These are phyloP conservation scores for Lactifluus subvellereus DNA, from an alignment of 768 basidiomycete genomes.

Conservation along the genomic window DNA sequence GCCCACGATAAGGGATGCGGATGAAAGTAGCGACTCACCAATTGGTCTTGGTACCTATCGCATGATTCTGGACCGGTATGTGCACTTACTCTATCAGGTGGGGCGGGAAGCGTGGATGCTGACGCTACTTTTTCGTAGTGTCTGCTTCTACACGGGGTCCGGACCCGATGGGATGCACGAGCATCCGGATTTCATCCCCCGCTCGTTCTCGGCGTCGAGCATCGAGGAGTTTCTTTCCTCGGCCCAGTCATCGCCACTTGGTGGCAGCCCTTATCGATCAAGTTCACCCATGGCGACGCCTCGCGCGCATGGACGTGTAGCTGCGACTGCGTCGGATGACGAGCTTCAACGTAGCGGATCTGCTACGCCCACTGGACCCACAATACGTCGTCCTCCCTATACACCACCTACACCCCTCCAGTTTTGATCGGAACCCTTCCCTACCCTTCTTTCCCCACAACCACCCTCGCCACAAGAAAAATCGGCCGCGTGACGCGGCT, in stretches of 20 bases:
- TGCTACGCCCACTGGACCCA: slow-evolving; percentile 17
- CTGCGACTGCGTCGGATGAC: slow-evolving; percentile 13
- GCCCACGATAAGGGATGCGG: background rate
- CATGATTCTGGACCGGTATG: slow-evolving; percentile 60
- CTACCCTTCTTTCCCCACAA: background rate
- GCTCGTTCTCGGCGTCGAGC: slow-evolving; percentile 48
- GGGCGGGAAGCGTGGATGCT: background rate
- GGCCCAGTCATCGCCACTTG: slow-evolving; percentile 17
- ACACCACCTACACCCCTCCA: slow-evolving; percentile 14
- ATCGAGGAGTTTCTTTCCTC: slow-evolving; percentile 44
- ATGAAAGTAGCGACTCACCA: slow-evolving; percentile 6
- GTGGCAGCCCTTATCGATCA: slow-evolving; percentile 1
- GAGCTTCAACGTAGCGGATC: slow-evolving; percentile 21
- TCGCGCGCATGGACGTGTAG: slow-evolving; percentile 8
- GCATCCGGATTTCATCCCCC: slow-evolving; percentile 33
- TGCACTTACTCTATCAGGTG: slow-evolving; percentile 19
- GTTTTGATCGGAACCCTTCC: background rate
- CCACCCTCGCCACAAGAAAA: background rate
- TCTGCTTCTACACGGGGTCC: slow-evolving; percentile 75
- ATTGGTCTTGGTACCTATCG: slow-evolving; percentile 38
- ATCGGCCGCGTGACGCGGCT: slow-evolving; percentile 12
- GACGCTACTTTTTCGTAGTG: slow-evolving; percentile 38
- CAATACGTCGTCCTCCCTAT: background rate
- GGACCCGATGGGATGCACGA: slow-evolving; percentile 19
- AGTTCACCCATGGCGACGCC: slow-evolving; percentile 17